A percentile compares a stretch with the other conserved stretches of the same genome.
Evolutionary conservation across 805 yeast species (phyloP).

Genomic region (Starmerella riodocensis): DNA sequence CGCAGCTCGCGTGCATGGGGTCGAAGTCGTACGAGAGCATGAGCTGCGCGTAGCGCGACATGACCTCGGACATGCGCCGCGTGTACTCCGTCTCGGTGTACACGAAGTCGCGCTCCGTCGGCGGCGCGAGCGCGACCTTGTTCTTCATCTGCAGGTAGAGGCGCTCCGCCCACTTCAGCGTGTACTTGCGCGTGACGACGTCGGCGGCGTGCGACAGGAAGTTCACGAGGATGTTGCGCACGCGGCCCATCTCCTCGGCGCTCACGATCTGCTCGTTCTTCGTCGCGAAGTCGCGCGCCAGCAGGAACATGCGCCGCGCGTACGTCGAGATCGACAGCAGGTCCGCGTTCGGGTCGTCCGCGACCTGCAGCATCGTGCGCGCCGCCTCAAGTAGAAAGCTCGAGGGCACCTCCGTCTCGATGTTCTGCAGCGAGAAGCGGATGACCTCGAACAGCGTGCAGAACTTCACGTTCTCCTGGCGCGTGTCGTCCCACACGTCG

Average conservation of each 20-base stretch:
- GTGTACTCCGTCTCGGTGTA: conserved; percentile 23
- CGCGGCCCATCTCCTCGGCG: conserved; percentile 35
- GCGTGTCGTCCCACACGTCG: conserved; percentile 10
- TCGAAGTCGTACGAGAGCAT: conserved; percentile 57
- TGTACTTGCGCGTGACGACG: conserved; percentile 26
- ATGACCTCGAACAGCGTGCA: conserved; percentile 58
- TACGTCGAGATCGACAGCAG: conserved; percentile 32
- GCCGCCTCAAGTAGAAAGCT: conserved; percentile 61
- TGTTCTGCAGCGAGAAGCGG: conserved; percentile 42
- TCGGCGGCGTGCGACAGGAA: conserved; percentile 44
- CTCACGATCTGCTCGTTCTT: conserved; percentile 23
- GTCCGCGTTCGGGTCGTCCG: conserved; percentile 32
- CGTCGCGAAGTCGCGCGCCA: conserved; percentile 41
- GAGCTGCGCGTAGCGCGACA: conserved; percentile 36
- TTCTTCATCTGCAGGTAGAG: conserved; percentile 26
- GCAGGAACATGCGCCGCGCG: conserved; percentile 46
- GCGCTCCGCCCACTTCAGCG: conserved; percentile 26
- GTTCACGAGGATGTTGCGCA: conserved; percentile 50
- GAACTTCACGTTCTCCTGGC: conserved; percentile 34
- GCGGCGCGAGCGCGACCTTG: conserved; percentile 22
- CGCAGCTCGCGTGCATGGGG: conserved; percentile 23
- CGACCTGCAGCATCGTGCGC: conserved; percentile 42
- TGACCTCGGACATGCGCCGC: conserved; percentile 26
- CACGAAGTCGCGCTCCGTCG: conserved; percentile 20
- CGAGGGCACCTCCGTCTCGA: conserved; percentile 63